Conservation (phyloP, 2,329 filamentous ascomycete species). For the Periconia sp. region DNA sequence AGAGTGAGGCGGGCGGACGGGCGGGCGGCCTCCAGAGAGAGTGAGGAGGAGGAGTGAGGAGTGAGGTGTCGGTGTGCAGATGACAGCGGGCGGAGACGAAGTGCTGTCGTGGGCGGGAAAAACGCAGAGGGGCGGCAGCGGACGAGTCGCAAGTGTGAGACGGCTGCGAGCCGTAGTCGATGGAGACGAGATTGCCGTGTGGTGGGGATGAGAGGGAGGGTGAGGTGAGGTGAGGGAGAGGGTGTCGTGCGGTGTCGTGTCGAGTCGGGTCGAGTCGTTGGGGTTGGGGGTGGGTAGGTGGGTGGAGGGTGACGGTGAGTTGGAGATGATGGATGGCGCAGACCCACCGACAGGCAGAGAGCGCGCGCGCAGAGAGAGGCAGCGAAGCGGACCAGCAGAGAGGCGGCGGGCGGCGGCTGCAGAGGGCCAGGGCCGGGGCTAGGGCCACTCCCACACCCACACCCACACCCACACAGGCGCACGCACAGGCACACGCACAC, state of each 20-base stretch:
- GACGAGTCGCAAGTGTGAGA: no score
- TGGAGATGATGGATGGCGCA: constrained; percentile 9
- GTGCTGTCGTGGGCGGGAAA: no score
- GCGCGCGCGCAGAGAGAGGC: not conserved
- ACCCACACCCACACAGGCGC: no score
- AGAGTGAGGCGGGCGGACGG: no score
- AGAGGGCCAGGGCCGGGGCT: not conserved
- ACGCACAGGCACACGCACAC: no score
- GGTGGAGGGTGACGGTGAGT: constrained; percentile 2
- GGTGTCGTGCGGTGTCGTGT: not conserved
- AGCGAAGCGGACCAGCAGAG: not conserved
- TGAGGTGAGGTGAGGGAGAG: constrained; percentile 5
- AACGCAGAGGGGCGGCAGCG: no score
- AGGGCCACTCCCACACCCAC: no score
- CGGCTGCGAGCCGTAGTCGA: no score
- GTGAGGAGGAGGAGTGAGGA: not conserved
- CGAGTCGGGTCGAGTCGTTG: no score
- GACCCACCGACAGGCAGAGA: not conserved
- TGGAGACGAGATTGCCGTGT: no score
- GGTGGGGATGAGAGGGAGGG: not conserved
- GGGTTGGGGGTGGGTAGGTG: not conserved
- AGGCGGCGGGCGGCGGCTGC: not conserved
- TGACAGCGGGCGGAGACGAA: not conserved
- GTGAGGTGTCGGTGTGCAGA: not conserved
- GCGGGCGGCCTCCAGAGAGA: not conserved